These are phyloP conservation scores for Fomitopsis palustris DNA, from an alignment of 1,284 basidiomycete species.

Conservation along the genomic window DNA sequence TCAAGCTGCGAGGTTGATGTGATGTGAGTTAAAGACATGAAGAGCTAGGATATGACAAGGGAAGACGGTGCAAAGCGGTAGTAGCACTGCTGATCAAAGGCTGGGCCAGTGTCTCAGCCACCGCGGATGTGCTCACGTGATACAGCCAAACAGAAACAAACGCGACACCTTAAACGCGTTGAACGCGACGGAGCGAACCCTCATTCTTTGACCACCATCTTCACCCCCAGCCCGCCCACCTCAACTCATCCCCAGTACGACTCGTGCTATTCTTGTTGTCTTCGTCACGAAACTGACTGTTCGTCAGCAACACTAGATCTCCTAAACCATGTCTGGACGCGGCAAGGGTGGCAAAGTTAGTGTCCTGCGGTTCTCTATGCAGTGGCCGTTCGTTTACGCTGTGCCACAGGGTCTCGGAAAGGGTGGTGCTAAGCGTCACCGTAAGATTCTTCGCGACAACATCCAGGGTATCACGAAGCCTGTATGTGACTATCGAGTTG, in stretches of 20 bases:
- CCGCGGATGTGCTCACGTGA: conserved; percentile 16
- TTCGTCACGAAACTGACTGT: not conserved
- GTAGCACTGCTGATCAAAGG: not conserved
- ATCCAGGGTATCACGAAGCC: conserved; percentile 82
- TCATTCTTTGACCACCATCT: conserved; percentile 11
- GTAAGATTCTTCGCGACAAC: conserved; percentile 87
- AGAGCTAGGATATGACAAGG: not conserved
- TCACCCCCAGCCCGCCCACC: conserved; percentile 1
- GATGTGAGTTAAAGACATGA: conserved; percentile 61
- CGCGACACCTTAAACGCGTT: conserved; percentile 20
- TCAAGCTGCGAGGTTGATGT: conserved; percentile 60
- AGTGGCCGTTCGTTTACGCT: not conserved
- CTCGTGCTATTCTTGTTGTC: conserved; percentile 4
- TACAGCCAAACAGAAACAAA: conserved; percentile 18
- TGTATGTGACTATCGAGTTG: conserved; percentile 10
- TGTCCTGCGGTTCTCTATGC: conserved; percentile 10
- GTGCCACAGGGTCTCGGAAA: conserved; percentile 31
- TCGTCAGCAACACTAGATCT: conserved; percentile 3
- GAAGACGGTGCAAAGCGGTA: not conserved
- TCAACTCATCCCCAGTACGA: not conserved
- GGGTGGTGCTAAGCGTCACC: conserved; percentile 88
- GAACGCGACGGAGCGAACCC: conserved; percentile 11
- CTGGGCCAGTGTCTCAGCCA: too few species aligned
- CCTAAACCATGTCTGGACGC: conserved; percentile 66
- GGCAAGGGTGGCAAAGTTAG: conserved; percentile 64